A percentile compares a stretch with the other conserved stretches of the same genome.
Evolutionary conservation across 495 filamentous ascomycete species (phyloP).

Genomic region (Diplogelasinospora grovesii): DNA sequence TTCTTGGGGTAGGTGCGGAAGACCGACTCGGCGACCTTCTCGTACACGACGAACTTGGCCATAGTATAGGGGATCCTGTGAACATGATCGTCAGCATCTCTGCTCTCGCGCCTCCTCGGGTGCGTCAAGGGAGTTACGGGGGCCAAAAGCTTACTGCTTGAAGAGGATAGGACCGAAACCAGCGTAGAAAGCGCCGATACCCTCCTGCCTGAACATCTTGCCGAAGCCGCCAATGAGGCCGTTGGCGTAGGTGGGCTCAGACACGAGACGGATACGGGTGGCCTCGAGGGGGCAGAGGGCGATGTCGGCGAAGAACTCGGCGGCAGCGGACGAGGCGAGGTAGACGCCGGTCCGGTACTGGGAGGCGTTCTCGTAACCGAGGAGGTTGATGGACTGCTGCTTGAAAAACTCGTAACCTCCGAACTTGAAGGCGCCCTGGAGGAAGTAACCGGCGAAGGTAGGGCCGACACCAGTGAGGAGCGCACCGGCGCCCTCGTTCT

Average conservation of each 20-base stretch:
- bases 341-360: conserved; percentile 87
- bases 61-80: conserved; percentile 96
- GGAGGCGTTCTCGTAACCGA: conserved; percentile 72
- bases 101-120: too few species aligned
- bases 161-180: conserved; percentile 90
- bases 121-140: background rate
- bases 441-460: conserved; percentile 87
- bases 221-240: conserved; percentile 75
- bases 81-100: conserved; percentile 8
- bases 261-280: conserved; percentile 91
- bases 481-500: conserved; percentile 79
- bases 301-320: conserved; percentile 93
- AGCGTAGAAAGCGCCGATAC: conserved; percentile 86
- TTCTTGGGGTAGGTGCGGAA: conserved; percentile 72
- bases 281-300: conserved; percentile 91
- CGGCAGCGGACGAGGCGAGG: conserved; percentile 73
- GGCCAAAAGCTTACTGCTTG: conserved; percentile 73
- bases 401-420: conserved; percentile 96
- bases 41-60: conserved; percentile 99
- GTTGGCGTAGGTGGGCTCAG: conserved; percentile 76
- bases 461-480: conserved; percentile 83
- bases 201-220: conserved; percentile 82
- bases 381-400: conserved; percentile 77
- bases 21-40: conserved; percentile 84
- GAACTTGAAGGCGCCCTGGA: conserved; percentile 93